These are phyloP conservation scores for Lindgomyces ingoldianus DNA, from an alignment of 495 filamentous ascomycete species.

Conservation along the genomic window DNA sequence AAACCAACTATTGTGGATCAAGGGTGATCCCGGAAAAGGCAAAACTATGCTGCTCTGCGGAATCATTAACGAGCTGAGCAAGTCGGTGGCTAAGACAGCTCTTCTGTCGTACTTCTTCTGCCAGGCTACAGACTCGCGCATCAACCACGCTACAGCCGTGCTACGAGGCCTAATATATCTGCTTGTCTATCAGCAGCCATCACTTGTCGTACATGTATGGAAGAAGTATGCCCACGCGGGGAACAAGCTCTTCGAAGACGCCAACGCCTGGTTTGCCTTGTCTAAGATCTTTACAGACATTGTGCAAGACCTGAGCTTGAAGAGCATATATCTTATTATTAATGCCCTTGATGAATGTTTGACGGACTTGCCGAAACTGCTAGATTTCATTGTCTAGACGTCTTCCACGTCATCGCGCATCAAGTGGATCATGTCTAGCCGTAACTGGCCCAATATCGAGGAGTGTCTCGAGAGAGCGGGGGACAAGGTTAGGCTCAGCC, in stretches of 20 bases:
- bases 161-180: slow-evolving; percentile 48
- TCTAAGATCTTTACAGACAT: slow-evolving; percentile 43
- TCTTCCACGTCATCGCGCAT: slow-evolving; percentile 32
- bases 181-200: slow-evolving; percentile 42
- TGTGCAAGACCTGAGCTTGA: slow-evolving; percentile 37
- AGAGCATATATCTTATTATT: slow-evolving; percentile 1
- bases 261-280: slow-evolving; percentile 44
- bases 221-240: slow-evolving; percentile 37
- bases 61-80: neutral
- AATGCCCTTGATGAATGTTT: slow-evolving; percentile 17
- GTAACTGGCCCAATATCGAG: slow-evolving; percentile 45
- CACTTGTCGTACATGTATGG: slow-evolving; percentile 42
- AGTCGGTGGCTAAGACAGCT: neutral
- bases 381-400: slow-evolving; percentile 35
- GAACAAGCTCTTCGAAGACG: slow-evolving; percentile 42
- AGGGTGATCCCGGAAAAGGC: neutral
- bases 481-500: slow-evolving; percentile 30
- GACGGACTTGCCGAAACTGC: slow-evolving; percentile 3
- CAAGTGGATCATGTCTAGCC: slow-evolving; percentile 47
- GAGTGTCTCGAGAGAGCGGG: slow-evolving; percentile 30
- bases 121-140: slow-evolving; percentile 30
- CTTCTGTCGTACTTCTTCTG: neutral
- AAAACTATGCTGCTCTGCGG: neutral
- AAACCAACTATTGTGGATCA: neutral
- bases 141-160: slow-evolving; percentile 48